Conservation (phyloP, 495 filamentous ascomycete genomes). For the Penicillium arizonense region DNA sequence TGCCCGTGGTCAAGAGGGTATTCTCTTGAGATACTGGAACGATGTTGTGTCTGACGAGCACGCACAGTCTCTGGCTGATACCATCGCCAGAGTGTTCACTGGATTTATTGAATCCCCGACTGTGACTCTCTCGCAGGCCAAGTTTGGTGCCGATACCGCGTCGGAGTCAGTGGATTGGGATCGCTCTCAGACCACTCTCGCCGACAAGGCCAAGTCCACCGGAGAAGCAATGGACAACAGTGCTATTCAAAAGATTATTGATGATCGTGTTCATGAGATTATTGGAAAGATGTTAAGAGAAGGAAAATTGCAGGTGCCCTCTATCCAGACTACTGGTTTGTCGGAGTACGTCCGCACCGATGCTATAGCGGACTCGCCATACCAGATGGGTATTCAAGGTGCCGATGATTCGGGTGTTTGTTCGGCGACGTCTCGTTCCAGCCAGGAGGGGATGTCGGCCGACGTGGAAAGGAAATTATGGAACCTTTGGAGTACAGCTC, state of each 20-base stretch:
- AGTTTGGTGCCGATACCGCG: constrained; percentile 8
- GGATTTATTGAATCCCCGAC: constrained; percentile 33
- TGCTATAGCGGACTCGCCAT: constrained; percentile 18
- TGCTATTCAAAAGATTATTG: constrained; percentile 37
- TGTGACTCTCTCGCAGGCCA: constrained; percentile 19
- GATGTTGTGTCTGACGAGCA: constrained; percentile 42
- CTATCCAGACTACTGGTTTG: constrained; percentile 11
- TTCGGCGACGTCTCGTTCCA: constrained; percentile 23
- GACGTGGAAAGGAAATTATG: constrained; percentile 40
- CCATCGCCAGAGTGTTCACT: constrained; percentile 33
- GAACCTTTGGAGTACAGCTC: constrained; percentile 44
- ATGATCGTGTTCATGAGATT: constrained; percentile 41
- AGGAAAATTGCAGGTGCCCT: constrained; percentile 29
- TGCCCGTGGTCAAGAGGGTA: constrained; percentile 41
- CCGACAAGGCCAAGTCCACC: constrained; percentile 10
- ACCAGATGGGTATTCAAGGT: constrained; percentile 14
- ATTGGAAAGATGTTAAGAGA: constrained; percentile 39
- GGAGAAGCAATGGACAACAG: constrained; percentile 19
- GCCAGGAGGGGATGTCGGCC: constrained; percentile 22
- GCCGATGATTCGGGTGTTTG: constrained; percentile 27
- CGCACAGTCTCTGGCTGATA: constrained; percentile 29
- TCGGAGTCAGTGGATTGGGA: constrained; percentile 8
- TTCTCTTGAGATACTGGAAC: constrained; percentile 49
- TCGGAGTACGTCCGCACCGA: constrained; percentile 16
- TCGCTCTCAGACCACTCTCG: constrained; percentile 12